Evolutionary conservation across 208 protist genomes (phyloP).

Genomic region (Angomonas ambiguus): DNA sequence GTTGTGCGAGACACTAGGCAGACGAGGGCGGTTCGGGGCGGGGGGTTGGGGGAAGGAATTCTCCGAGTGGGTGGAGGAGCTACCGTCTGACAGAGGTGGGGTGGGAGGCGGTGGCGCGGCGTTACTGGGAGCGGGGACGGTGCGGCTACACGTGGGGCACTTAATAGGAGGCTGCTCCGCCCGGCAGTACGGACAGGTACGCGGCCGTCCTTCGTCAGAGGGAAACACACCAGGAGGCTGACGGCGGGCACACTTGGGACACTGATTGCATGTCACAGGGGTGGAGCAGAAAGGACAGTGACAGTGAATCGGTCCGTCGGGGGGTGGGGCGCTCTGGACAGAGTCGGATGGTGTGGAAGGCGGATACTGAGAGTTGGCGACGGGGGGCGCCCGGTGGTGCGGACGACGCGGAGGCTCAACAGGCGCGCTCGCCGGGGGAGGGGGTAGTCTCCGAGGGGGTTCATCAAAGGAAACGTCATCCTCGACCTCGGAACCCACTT

Average conservation of each 20-base stretch:
- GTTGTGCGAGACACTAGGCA: not conserved
- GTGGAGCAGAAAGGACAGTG: constrained; percentile 14
- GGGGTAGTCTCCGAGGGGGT: not conserved
- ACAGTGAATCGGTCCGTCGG: not conserved
- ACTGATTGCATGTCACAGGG: not conserved
- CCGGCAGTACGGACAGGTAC: constrained; percentile 8
- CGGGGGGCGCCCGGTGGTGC: not conserved
- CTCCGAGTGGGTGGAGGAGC: not conserved
- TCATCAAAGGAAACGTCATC: not conserved
- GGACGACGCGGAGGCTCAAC: no score
- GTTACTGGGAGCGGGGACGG: not conserved
- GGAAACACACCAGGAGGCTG: not conserved
- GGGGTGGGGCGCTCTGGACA: not conserved
- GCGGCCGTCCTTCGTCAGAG: not conserved
- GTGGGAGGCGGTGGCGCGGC: not conserved
- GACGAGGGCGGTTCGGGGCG: constrained; percentile 1
- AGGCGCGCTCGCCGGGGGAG: not conserved
- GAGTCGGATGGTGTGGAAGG: not conserved
- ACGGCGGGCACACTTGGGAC: constrained; percentile 4
- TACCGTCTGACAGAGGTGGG: not conserved
- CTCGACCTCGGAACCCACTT: not conserved
- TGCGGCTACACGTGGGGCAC: constrained; percentile 9
- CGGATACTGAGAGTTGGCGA: not conserved
- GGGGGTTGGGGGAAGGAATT: not conserved
- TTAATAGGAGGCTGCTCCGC: constrained; percentile 3